Evolutionary conservation across 2,329 filamentous ascomycete genomes (phyloP).

Genomic region (Furcasterigmium furcatum): DNA sequence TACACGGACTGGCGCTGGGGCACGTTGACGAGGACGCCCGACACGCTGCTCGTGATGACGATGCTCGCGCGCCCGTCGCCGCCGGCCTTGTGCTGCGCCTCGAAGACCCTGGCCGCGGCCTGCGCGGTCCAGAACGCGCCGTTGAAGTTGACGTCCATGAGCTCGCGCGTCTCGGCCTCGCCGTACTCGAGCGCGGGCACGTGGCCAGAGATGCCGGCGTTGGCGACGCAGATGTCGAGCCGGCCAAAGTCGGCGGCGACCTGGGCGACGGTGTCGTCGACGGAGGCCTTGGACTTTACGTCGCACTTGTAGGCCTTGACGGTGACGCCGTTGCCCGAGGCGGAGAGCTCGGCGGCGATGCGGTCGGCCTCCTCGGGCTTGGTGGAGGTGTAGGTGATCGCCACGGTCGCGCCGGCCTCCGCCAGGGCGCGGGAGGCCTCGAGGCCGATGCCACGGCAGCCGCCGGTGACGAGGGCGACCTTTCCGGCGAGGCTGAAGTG

Average conservation of each 20-base stretch:
- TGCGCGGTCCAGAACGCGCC: conserved; percentile 40
- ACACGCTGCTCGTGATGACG: conserved; percentile 36
- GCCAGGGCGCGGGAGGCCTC: neutral
- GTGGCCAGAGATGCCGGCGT: conserved; percentile 34
- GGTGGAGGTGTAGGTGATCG: conserved; percentile 12
- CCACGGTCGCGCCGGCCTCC: neutral
- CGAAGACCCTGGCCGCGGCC: conserved; percentile 33
- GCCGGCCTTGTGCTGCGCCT: conserved; percentile 30
- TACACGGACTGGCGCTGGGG: conserved; percentile 58
- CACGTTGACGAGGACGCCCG: conserved; percentile 34
- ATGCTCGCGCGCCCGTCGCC: conserved; percentile 25
- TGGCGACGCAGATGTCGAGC: conserved; percentile 37
- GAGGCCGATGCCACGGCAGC: conserved; percentile 53
- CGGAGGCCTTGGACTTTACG: conserved; percentile 23
- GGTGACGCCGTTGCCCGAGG: conserved; percentile 9
- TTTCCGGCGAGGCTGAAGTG: conserved; percentile 13
- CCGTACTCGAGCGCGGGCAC: conserved; percentile 34
- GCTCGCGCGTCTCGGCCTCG: conserved; percentile 30
- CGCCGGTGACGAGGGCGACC: conserved; percentile 19
- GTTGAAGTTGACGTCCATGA: conserved; percentile 36
- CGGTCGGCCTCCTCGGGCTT: conserved; percentile 7
- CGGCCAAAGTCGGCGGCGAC: conserved; percentile 17
- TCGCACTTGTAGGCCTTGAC: conserved; percentile 33
- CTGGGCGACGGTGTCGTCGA: conserved; percentile 18
- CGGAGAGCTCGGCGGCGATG: conserved; percentile 5